These are phyloP conservation scores for Kentomonas sorsogonicus DNA, from an alignment of 208 protist genomes.

Conservation along the genomic window DNA sequence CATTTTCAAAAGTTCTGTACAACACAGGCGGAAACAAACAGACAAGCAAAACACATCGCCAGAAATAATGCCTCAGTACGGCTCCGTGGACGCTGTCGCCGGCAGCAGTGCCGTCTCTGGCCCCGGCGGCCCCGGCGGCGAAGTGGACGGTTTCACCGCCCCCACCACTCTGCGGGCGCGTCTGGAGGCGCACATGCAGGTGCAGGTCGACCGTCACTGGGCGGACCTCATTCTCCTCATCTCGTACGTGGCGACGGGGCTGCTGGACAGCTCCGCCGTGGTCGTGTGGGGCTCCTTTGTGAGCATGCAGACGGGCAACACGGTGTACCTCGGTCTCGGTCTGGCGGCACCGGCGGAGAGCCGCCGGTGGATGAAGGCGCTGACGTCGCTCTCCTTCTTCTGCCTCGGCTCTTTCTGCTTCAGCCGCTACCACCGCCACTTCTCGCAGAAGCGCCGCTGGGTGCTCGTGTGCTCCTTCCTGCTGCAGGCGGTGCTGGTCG, in stretches of 20 bases:
- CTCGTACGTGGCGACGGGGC: slow-evolving; percentile 16
- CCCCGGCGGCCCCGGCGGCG: background rate
- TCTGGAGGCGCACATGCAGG: slow-evolving; percentile 1
- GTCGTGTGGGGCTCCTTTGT: slow-evolving; percentile 19
- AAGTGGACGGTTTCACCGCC: background rate
- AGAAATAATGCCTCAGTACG: background rate
- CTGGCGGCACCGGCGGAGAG: slow-evolving; percentile 12
- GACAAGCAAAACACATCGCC: background rate
- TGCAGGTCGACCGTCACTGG: slow-evolving; percentile 8
- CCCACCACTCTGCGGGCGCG: background rate
- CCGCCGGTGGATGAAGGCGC: slow-evolving; percentile 16
- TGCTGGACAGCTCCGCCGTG: slow-evolving; percentile 17
- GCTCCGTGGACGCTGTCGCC: background rate
- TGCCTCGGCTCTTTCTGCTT: slow-evolving; percentile 20
- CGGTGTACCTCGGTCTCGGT: slow-evolving; percentile 18
- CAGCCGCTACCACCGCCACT: slow-evolving; percentile 15
- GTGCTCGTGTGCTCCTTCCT: slow-evolving; percentile 11
- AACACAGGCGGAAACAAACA: no score
- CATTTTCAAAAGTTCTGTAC: no score
- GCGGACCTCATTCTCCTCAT: slow-evolving; percentile 13
- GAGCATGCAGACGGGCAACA: slow-evolving; percentile 22
- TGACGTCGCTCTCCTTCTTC: slow-evolving; percentile 15
- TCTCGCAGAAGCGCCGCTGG: slow-evolving; percentile 15
- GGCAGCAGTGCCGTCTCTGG: no score
- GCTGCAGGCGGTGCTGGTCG: slow-evolving; percentile 11